Evolutionary conservation across 148 eudicot species (phyloP).

Genomic region (Salicornia ramosissima): DNA sequence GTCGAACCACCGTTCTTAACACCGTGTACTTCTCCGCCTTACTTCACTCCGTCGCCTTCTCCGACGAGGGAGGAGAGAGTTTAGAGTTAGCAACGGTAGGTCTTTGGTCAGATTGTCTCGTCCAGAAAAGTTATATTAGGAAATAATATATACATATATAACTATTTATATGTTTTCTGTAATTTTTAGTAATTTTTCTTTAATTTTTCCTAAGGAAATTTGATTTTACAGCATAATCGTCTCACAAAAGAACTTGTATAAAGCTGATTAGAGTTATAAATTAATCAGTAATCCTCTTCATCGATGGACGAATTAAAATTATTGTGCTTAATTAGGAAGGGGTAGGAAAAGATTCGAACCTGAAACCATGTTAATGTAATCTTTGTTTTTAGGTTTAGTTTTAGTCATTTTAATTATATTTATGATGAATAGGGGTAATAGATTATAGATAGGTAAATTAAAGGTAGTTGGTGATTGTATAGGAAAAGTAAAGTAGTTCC

Average conservation of each 20-base stretch:
- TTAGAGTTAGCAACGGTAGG: too few relatives aligned
- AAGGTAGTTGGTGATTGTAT: background rate
- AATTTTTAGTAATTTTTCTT: too few relatives aligned
- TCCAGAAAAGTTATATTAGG: too few relatives aligned
- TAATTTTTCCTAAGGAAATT: too few relatives aligned
- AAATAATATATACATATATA: too few relatives aligned
- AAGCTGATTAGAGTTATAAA: too few relatives aligned
- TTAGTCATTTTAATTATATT: background rate
- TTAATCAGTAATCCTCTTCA: too few relatives aligned
- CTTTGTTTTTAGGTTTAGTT: background rate
- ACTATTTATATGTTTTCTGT: too few relatives aligned
- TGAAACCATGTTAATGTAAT: background rate
- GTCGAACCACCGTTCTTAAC: conserved; percentile 28
- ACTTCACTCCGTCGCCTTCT: conserved; percentile 23
- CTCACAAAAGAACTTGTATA: too few relatives aligned
- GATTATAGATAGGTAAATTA: background rate
- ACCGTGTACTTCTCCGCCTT: conserved; percentile 26
- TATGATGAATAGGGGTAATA: background rate
- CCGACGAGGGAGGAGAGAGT: conserved; percentile 15
- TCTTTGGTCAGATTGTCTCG: too few relatives aligned
- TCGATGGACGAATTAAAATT: background rate
- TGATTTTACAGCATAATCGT: too few relatives aligned
- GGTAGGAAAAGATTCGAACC: background rate
- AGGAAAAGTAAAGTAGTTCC: conserved; percentile 1
- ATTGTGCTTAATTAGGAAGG: background rate